A percentile compares a stretch with the other conserved stretches of the same genome.
Evolutionary conservation across 148 eudicot species (phyloP).

Genomic region (Vaccinium corymbosum): DNA sequence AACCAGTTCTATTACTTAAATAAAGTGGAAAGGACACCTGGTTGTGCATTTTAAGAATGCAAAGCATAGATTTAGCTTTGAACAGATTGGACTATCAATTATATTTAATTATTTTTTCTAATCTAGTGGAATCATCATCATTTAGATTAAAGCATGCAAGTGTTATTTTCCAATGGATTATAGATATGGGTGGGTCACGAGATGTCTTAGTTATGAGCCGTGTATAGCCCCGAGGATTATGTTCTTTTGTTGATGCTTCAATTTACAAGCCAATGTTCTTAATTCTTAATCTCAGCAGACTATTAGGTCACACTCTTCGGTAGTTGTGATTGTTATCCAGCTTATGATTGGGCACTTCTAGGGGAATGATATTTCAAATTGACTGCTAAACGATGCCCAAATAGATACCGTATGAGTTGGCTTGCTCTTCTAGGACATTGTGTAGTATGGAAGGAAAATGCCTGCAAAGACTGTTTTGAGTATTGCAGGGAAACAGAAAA

Average conservation of each 20-base stretch:
- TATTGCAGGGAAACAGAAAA: background rate
- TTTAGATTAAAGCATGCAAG: background rate
- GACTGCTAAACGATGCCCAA: background rate
- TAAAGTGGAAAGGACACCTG: background rate
- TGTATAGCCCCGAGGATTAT: background rate
- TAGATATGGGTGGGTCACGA: background rate
- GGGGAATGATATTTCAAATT: background rate
- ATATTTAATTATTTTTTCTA: background rate
- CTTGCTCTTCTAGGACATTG: background rate
- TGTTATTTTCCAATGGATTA: background rate
- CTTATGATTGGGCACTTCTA: background rate
- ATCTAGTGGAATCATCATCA: background rate
- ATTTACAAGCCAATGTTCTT: background rate
- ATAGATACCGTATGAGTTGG: background rate
- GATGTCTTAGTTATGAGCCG: background rate
- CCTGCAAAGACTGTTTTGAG: background rate
- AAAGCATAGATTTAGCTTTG: background rate
- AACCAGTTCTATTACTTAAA: background rate
- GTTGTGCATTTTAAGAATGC: slow-evolving; percentile 3
- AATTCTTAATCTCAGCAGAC: background rate
- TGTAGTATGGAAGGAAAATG: background rate
- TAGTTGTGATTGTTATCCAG: background rate
- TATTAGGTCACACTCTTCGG: background rate
- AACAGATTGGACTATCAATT: background rate
- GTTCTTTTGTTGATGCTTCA: slow-evolving; percentile 4